Evolutionary conservation across 2,329 filamentous ascomycete species (phyloP).

Genomic region (Fusarium sp.): DNA sequence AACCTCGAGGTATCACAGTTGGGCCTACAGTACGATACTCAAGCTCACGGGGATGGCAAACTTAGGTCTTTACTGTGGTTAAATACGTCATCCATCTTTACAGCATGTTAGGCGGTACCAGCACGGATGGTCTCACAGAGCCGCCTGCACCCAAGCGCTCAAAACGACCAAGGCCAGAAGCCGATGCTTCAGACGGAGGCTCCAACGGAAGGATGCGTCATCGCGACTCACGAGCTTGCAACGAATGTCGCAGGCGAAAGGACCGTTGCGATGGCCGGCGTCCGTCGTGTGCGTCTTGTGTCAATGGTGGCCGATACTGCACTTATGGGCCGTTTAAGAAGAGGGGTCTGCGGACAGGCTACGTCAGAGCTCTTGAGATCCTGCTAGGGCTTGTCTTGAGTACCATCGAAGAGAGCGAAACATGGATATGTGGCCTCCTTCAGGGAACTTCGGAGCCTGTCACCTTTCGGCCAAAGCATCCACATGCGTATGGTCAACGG

Average conservation of each 20-base stretch:
- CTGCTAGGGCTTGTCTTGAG: conserved; percentile 17
- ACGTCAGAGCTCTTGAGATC: conserved; percentile 30
- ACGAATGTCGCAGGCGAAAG: conserved; percentile 30
- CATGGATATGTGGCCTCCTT: conserved; percentile 17
- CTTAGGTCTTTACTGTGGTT: no score
- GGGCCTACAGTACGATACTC: no score
- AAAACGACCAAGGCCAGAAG: conserved; percentile 1
- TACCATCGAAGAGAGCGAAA: conserved; percentile 16
- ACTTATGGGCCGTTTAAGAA: conserved; percentile 28
- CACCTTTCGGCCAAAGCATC: background rate
- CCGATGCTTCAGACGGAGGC: background rate
- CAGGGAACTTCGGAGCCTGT: conserved; percentile 4
- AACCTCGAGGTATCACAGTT: no score
- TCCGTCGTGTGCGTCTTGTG: conserved; percentile 18
- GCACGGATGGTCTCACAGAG: no score
- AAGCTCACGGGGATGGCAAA: no score
- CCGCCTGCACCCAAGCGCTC: background rate
- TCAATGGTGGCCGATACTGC: conserved; percentile 9
- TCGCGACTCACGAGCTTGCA: conserved; percentile 21
- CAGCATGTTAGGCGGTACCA: no score
- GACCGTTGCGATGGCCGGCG: conserved; percentile 31
- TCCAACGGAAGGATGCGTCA: background rate
- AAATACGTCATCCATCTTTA: no score
- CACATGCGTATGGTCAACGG: background rate
- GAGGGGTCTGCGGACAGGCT: conserved; percentile 28